These are phyloP conservation scores for Yamadazyma philogaea DNA, from an alignment of 805 yeast genomes.

Conservation along the genomic window DNA sequence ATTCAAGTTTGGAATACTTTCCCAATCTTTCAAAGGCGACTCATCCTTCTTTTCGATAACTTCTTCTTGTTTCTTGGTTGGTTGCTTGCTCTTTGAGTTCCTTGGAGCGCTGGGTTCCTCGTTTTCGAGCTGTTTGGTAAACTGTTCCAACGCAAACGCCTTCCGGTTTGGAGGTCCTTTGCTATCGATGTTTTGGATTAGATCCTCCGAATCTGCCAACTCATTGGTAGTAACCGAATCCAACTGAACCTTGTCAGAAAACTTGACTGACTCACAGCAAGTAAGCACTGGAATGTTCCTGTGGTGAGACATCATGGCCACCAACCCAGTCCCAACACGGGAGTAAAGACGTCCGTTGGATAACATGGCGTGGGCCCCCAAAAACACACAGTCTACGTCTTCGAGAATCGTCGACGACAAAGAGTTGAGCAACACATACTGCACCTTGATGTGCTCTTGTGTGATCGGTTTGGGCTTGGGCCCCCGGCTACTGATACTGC, in stretches of 20 bases:
- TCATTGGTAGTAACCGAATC: conserved; percentile 96
- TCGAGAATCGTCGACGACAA: conserved; percentile 71
- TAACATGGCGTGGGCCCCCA: conserved; percentile 96
- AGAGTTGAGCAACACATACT: conserved; percentile 77
- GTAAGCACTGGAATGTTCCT: conserved; percentile 92
- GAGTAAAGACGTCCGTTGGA: conserved; percentile 92
- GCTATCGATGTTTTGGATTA: conserved; percentile 46
- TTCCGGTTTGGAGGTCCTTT: conserved; percentile 55
- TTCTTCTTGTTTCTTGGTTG: conserved; percentile 17
- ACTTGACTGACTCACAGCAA: conserved; percentile 92
- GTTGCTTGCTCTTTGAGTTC: conserved; percentile 3
- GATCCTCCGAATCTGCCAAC: conserved; percentile 74
- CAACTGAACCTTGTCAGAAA: conserved; percentile 90
- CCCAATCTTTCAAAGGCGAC: conserved; percentile 60
- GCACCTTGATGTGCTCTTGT: conserved; percentile 60
- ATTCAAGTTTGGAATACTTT: conserved; percentile 57
- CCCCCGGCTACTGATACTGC: conserved; percentile 16
- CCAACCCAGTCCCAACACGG: conserved; percentile 90
- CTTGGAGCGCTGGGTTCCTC: conserved; percentile 13
- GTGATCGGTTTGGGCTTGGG: conserved; percentile 28
- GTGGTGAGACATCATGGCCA: conserved; percentile 86
- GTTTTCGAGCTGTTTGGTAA: conserved; percentile 43
- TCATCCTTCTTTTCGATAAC: conserved; percentile 19
- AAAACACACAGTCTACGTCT: conserved; percentile 84
- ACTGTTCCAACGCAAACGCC: conserved; percentile 65